Evolutionary conservation across 345 rosid species (phyloP).

Genomic region (Euclidium syriacum): DNA sequence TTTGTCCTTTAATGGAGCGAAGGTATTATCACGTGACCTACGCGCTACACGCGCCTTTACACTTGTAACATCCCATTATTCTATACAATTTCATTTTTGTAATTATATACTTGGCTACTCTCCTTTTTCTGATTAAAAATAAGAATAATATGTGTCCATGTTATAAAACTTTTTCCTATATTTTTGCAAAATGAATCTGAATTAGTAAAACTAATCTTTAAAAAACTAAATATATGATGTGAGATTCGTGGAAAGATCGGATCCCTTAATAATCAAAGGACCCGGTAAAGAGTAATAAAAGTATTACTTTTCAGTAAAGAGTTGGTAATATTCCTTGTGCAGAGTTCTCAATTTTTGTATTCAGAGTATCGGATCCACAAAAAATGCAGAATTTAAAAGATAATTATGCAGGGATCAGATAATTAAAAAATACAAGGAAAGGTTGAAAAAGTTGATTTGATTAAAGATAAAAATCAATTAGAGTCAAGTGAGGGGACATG

Average conservation of each 20-base stretch:
- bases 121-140: not conserved
- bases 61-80: conserved; percentile 24
- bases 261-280: conserved; percentile 8
- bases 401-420: conserved; percentile 25
- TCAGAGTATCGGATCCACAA: conserved; percentile 32
- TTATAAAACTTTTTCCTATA: not conserved
- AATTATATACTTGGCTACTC: not conserved
- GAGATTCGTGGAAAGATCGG: conserved; percentile 9
- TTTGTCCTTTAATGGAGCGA: conserved; percentile 25
- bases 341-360: conserved; percentile 26
- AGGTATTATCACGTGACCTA: conserved; percentile 28
- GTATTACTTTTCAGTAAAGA: conserved; percentile 18
- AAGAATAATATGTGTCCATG: not conserved
- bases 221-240: not conserved
- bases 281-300: not conserved
- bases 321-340: conserved; percentile 31
- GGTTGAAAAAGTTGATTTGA: conserved; percentile 14
- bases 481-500: conserved; percentile 13
- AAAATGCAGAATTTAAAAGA: conserved; percentile 28
- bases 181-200: not conserved
- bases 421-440: not conserved
- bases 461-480: conserved; percentile 16
- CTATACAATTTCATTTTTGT: not conserved
- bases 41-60: conserved; percentile 36
- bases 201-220: not conserved